Conservation (phyloP, 2,329 filamentous ascomycete species). For the Fusarium denticulatum region DNA sequence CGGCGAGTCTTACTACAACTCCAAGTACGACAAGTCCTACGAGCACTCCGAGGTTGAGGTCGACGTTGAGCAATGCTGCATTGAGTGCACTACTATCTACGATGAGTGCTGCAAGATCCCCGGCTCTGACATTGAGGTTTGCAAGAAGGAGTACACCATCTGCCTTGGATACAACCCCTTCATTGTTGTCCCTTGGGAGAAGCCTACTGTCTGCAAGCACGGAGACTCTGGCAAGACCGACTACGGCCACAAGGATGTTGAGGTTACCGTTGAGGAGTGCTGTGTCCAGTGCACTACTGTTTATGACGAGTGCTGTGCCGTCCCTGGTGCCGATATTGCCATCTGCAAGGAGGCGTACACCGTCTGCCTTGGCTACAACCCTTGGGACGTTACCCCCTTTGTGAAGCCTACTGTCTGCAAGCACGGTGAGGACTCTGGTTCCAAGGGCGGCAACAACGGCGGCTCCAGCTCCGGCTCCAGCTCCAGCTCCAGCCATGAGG, state of each 20-base stretch:
- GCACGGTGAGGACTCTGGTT: not conserved
- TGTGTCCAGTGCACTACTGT: too few relatives aligned
- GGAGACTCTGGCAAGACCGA: not conserved
- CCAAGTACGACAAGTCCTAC: constrained; percentile 2
- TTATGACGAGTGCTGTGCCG: too few relatives aligned
- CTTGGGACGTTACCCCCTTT: not conserved
- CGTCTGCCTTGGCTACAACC: constrained; percentile 25
- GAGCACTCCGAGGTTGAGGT: not conserved
- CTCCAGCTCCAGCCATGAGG: constrained; percentile 6
- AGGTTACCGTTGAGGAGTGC: too few relatives aligned
- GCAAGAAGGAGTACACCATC: constrained; percentile 18
- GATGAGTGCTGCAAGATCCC: constrained; percentile 9
- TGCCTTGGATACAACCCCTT: constrained; percentile 29
- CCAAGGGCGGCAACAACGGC: not conserved
- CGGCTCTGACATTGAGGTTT: constrained; percentile 1
- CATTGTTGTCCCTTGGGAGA: not conserved
- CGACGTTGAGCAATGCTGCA: constrained; percentile 21
- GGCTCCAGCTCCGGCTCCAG: not conserved
- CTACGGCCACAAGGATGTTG: too few relatives aligned
- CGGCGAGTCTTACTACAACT: constrained; percentile 13
- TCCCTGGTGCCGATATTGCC: too few relatives aligned
- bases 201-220: constrained; percentile 18
- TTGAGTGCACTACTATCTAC: constrained; percentile 26
- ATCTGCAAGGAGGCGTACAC: constrained; percentile 20
- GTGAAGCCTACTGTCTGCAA: constrained; percentile 22